A percentile compares a stretch with the other conserved stretches of the same genome.
Conservation (phyloP, 768 basidiomycete species). For the Podaxis rugospora region DNA sequence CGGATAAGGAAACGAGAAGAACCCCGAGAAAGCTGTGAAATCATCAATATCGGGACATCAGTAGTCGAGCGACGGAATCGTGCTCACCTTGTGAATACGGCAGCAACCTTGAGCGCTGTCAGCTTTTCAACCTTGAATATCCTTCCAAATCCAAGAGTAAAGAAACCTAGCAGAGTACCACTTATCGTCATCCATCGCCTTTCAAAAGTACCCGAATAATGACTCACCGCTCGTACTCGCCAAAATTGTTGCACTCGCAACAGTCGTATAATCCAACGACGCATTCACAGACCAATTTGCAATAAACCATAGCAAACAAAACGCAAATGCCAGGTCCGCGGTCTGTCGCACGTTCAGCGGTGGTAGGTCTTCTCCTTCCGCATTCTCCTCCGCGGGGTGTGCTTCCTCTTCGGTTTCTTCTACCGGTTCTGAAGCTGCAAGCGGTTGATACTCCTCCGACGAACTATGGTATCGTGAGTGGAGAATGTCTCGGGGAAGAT, state of each 20-base stretch:
- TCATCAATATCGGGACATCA: neutral
- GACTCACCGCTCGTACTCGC: constrained; percentile 82
- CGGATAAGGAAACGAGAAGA: constrained; percentile 83
- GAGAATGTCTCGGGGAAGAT: neutral
- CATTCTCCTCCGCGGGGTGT: neutral
- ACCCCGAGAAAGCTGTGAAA: constrained; percentile 59
- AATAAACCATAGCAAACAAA: constrained; percentile 89
- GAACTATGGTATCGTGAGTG: constrained; percentile 5
- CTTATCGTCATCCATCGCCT: neutral
- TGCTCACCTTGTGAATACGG: constrained; percentile 74
- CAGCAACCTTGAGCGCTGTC: constrained; percentile 65
- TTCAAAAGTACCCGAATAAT: neutral
- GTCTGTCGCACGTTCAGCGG: constrained; percentile 54
- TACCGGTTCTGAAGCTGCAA: constrained; percentile 11
- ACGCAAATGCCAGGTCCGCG: constrained; percentile 67
- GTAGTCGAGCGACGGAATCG: neutral
- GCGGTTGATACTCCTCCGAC: constrained; percentile 21
- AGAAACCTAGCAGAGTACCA: constrained; percentile 63
- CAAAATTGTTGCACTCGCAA: constrained; percentile 90
- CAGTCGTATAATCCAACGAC: constrained; percentile 81
- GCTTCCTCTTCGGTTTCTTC: neutral
- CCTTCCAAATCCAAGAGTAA: constrained; percentile 83
- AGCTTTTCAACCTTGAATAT: constrained; percentile 79
- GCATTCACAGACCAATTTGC: constrained; percentile 93
- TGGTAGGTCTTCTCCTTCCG: constrained; percentile 13